Percentiles rank a stretch among this genome's conserved stretches.
These are phyloP conservation scores for Blastomyces parvus DNA, from an alignment of 2,329 filamentous ascomycete genomes.

Conservation along the genomic window DNA sequence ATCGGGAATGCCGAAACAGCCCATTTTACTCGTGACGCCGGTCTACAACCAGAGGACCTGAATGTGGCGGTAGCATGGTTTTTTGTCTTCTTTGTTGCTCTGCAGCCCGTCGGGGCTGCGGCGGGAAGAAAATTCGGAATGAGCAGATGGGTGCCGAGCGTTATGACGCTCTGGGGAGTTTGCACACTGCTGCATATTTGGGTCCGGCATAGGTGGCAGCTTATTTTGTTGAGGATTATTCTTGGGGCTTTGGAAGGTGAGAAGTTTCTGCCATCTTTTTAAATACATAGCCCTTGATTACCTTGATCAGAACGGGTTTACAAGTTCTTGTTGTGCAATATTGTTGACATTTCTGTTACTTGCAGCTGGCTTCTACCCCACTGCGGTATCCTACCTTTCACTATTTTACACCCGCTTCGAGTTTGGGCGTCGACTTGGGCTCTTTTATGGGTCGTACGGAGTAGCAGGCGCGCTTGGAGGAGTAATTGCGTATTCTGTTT, in stretches of 20 bases:
- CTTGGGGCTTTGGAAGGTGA: constrained; percentile 41
- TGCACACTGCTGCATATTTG: constrained; percentile 42
- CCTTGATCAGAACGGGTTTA: neutral
- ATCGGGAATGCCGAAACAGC: constrained; percentile 49
- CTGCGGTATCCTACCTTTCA: constrained; percentile 49
- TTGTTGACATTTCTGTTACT: constrained; percentile 17
- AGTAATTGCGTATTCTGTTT: constrained; percentile 43
- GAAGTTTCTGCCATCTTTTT: constrained; percentile 1
- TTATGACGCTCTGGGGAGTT: constrained; percentile 48
- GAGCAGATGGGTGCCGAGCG: constrained; percentile 47
- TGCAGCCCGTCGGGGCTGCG: constrained; percentile 47
- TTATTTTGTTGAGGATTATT: constrained; percentile 37
- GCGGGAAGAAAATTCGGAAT: constrained; percentile 37
- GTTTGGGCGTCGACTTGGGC: constrained; percentile 44
- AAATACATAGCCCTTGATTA: no score
- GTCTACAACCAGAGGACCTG: constrained; percentile 43
- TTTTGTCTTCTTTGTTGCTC: constrained; percentile 50
- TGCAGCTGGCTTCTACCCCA: constrained; percentile 49
- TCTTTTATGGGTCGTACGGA: constrained; percentile 51
- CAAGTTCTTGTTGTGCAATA: constrained; percentile 4
- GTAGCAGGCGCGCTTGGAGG: constrained; percentile 50
- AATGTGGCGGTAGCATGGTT: constrained; percentile 50
- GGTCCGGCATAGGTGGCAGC: constrained; percentile 39
- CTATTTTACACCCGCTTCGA: constrained; percentile 51
- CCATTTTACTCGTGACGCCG: constrained; percentile 49